Evolutionary conservation across 2,329 filamentous ascomycete species (phyloP).

Genomic region (Lachnellula arida): DNA sequence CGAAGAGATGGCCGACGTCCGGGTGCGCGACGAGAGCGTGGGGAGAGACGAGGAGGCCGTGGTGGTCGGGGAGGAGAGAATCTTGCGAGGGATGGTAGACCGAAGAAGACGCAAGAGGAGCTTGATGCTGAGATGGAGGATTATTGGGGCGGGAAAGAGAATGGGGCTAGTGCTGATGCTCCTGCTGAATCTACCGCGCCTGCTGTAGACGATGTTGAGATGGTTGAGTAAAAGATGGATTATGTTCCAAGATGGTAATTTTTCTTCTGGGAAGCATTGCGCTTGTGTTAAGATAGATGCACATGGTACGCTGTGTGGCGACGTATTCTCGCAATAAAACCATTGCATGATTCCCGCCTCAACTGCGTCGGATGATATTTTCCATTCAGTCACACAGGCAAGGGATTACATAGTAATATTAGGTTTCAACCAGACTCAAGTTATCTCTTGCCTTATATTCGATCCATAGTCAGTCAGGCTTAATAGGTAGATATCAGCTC

Average conservation of each 20-base stretch:
- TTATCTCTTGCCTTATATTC: no score
- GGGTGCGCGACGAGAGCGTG: constrained; percentile 35
- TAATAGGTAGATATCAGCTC: no score
- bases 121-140: constrained; percentile 96
- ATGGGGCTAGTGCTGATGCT: constrained; percentile 26
- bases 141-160: constrained; percentile 64
- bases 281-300: not conserved
- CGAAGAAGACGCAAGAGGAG: constrained; percentile 85
- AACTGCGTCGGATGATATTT: no score
- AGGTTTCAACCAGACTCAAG: no score
- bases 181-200: constrained; percentile 32
- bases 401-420: no score
- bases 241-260: not conserved
- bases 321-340: not conserved
- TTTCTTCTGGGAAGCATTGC: no score
- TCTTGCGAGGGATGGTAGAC: constrained; percentile 44
- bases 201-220: constrained; percentile 58
- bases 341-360: no score
- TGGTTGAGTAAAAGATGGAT: constrained; percentile 45
- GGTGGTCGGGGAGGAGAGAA: constrained; percentile 39
- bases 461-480: no score
- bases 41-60: constrained; percentile 37
- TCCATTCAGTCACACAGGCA: no score
- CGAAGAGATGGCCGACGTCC: constrained; percentile 50
- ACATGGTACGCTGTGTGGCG: not conserved